These are phyloP conservation scores for Kazachstania taianensis DNA, from an alignment of 805 yeast species.

Conservation along the genomic window DNA sequence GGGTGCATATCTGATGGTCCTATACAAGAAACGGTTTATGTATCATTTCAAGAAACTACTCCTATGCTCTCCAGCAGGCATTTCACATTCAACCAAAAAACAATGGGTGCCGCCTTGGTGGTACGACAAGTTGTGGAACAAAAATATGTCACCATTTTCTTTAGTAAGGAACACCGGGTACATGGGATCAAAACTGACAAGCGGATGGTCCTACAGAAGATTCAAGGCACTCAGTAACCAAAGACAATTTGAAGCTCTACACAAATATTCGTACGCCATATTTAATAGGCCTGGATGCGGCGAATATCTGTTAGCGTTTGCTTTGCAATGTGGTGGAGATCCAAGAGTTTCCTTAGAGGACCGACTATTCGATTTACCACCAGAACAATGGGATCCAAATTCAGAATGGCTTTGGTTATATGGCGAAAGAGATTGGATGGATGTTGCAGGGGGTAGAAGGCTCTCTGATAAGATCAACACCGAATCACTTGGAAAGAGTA, in stretches of 20 bases:
- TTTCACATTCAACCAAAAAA: slow-evolving; percentile 32
- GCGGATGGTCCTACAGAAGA: slow-evolving; percentile 83
- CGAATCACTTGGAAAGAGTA: slow-evolving; percentile 17
- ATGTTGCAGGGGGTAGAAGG: slow-evolving; percentile 32
- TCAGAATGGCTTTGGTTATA: slow-evolving; percentile 75
- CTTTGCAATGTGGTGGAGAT: slow-evolving; percentile 83
- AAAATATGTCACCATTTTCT: slow-evolving; percentile 75
- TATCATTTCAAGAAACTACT: slow-evolving; percentile 53
- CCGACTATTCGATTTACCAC: slow-evolving; percentile 10
- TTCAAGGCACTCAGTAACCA: slow-evolving; percentile 39
- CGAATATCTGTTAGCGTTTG: slow-evolving; percentile 77
- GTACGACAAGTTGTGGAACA: slow-evolving; percentile 77
- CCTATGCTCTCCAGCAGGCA: slow-evolving; percentile 88
- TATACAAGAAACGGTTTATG: slow-evolving; percentile 56
- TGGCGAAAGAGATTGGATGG: slow-evolving; percentile 73
- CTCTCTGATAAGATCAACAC: slow-evolving; percentile 22
- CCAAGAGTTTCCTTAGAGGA: slow-evolving; percentile 65
- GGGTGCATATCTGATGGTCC: slow-evolving; percentile 76
- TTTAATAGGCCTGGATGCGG: slow-evolving; percentile 87
- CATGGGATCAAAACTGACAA: slow-evolving; percentile 72
- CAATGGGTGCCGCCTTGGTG: slow-evolving; percentile 50
- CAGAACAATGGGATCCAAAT: slow-evolving; percentile 12
- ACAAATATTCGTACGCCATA: slow-evolving; percentile 70
- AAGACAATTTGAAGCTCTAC: slow-evolving; percentile 43
- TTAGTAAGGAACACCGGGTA: slow-evolving; percentile 71